phyloP scores from a whole-genome alignment of 768 basidiomycete genomes.

The Macrolepiota dolichaula region DNA sequence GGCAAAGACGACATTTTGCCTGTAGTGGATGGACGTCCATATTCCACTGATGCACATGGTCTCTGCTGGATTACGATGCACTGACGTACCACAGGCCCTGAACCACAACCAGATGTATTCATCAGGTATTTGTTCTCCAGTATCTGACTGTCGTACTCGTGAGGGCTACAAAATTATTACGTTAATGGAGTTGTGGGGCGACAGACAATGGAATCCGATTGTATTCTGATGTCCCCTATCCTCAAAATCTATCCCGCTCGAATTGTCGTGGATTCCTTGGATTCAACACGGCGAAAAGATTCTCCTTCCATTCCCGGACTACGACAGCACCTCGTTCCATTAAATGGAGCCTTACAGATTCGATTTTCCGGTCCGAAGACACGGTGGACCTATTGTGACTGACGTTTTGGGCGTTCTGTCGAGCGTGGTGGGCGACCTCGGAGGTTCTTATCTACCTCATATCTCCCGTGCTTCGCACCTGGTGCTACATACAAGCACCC shows the following conservation, averaged over 20 bases:
- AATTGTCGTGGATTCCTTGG: constrained; percentile 5
- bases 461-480: background rate
- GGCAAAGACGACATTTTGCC: background rate
- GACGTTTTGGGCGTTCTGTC: background rate
- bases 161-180: background rate
- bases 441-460: background rate
- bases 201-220: background rate
- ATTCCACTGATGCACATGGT: background rate
- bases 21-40: background rate
- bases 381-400: background rate
- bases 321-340: background rate
- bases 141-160: background rate
- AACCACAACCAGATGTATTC: background rate
- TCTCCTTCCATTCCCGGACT: background rate
- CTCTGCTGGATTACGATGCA: background rate
- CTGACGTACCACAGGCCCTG: background rate
- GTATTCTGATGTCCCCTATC: background rate
- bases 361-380: background rate
- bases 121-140: background rate
- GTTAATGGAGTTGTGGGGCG: background rate
- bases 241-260: background rate
- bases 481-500: background rate
- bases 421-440: no score
- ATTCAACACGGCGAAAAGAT: background rate
- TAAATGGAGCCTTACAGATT: background rate